These are phyloP conservation scores for Linnemannia zychae DNA, from an alignment of 192 early-diverging fungal species.

Conservation along the genomic window DNA sequence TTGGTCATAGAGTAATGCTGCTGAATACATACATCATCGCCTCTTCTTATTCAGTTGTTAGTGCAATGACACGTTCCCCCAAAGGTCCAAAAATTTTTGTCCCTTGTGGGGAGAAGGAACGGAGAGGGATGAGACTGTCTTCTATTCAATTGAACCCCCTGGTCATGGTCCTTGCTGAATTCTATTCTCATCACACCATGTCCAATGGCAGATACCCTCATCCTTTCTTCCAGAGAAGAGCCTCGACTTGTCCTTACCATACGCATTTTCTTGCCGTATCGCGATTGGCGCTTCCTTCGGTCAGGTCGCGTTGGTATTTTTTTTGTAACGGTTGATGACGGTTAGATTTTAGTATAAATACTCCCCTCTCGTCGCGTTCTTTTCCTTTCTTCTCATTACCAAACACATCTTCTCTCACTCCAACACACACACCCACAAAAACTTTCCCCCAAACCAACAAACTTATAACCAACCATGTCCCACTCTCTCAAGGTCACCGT, in stretches of 20 bases:
- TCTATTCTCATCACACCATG: background rate
- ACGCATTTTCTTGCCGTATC: too few relatives aligned
- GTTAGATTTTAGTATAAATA: constrained; percentile 18
- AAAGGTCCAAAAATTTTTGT: constrained; percentile 6
- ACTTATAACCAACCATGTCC: constrained; percentile 37
- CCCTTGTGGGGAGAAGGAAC: background rate
- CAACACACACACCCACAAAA: background rate
- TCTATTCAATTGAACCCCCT: too few relatives aligned
- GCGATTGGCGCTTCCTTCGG: background rate
- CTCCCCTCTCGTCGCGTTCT: background rate
- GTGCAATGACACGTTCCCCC: background rate
- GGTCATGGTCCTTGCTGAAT: too few relatives aligned
- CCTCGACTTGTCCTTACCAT: background rate
- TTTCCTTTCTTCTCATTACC: background rate
- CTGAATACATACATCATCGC: too few relatives aligned
- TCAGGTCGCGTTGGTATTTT: background rate
- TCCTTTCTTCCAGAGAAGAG: background rate
- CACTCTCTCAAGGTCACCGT: constrained; percentile 43
- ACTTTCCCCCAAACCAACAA: too few relatives aligned
- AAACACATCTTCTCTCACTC: background rate
- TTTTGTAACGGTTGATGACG: background rate
- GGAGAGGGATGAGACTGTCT: background rate
- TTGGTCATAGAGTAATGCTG: background rate
- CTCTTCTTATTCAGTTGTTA: too few relatives aligned
- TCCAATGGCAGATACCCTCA: background rate